Conservation (phyloP, 2,329 filamentous ascomycete species). For the Berkeleyomyces rouxiae region DNA sequence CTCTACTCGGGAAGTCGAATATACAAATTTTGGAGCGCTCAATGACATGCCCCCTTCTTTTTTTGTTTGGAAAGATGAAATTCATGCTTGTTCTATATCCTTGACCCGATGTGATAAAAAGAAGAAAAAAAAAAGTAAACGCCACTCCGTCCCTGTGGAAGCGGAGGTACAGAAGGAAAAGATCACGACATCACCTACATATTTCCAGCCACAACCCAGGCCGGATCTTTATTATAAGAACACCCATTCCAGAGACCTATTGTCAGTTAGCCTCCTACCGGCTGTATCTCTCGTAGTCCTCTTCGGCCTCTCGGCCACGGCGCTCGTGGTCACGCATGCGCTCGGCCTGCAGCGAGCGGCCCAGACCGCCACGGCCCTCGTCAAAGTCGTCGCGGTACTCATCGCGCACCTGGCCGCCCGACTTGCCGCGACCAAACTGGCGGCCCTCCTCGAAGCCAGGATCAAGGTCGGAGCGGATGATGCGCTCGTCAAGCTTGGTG, state of each 20-base stretch:
- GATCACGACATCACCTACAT: slow-evolving; percentile 5
- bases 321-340: slow-evolving; percentile 23
- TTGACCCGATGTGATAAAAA: slow-evolving; percentile 7
- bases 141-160: slow-evolving; percentile 2
- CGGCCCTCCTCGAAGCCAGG: slow-evolving; percentile 91
- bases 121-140: slow-evolving; percentile 2
- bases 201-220: neutral
- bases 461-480: slow-evolving; percentile 89
- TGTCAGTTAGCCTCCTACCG: neutral
- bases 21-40: neutral
- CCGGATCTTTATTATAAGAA: neutral
- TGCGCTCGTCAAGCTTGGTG: slow-evolving; percentile 91
- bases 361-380: slow-evolving; percentile 79
- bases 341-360: slow-evolving; percentile 53
- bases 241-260: neutral
- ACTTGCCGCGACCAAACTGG: slow-evolving; percentile 91
- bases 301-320: slow-evolving; percentile 19
- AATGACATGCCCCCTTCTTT: neutral
- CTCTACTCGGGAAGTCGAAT: neutral
- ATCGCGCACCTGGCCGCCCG: slow-evolving; percentile 88
- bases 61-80: slow-evolving; percentile 2
- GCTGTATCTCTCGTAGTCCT: slow-evolving; percentile 22
- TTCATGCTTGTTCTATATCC: slow-evolving; percentile 13
- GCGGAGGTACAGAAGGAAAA: slow-evolving; percentile 4
- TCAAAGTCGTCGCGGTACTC: slow-evolving; percentile 97